Evolutionary conservation across 768 basidiomycete species (phyloP), one percentile per base, ranked within the genome.

Genomic region (Lactifluus rugatus): DNA sequence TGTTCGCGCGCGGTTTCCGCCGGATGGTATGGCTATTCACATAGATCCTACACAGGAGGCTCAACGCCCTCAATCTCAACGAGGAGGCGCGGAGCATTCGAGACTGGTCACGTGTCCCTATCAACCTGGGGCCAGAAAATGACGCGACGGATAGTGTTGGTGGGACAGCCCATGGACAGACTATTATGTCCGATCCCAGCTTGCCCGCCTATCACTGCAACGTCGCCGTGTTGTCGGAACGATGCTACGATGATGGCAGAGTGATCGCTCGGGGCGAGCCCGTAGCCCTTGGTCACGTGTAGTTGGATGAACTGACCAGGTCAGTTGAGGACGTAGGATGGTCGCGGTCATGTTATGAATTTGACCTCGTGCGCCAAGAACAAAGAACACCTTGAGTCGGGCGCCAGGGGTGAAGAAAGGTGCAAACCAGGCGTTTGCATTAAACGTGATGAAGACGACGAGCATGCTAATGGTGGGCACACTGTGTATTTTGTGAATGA

Each of bases 381-480:
- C 75, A 75, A 89, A 91, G 69, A 76, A 87, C 1, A 89, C 70
- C 62, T 87, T 89, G 65, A 89, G 70, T 0, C 87, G 87, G 5
- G 78, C 69, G 21, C 77, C 68, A 39, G 74, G 70, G 16, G 79
- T 57, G 73, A 91, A 90, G 0, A 87, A 87, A 70, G 83, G 82
- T 7, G 68, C 72, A 6, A 76, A 56, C 67, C 76, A 73, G 51
- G 71, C 67, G 64, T 76, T 81, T 13, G 71, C 52, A 0, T 77
- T 78, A 59, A 66, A 68, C 6, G 60, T 52, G 7, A 65, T 48
- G 61, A 83, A 77, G 6, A 80, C 42, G 9, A 74, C 34, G 23
- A 80, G 54, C 9, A 75, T 65, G 36, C 71, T 36, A 13, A 70
- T 11, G 6, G 73, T 73, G 28, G 80, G 64, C 56, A 56, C 67